These are phyloP conservation scores for Pseudonitzschia delicatissima DNA, from an alignment of 108 stramenopile genomes.

Conservation along the genomic window DNA sequence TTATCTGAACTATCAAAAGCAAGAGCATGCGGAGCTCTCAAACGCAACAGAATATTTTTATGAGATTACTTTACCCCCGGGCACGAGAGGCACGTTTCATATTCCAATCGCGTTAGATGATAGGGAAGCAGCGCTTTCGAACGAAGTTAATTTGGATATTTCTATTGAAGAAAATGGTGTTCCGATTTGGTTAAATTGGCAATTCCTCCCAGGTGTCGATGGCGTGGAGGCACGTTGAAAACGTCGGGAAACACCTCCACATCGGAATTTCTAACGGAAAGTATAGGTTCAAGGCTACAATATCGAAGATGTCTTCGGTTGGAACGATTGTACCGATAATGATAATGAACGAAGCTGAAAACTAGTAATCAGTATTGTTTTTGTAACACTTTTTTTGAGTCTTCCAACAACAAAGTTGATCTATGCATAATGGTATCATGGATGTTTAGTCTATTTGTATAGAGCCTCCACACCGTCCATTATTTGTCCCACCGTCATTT, in stretches of 20 bases:
- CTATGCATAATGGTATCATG: too few species aligned
- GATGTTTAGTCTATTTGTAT: not conserved
- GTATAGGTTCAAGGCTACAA: not conserved
- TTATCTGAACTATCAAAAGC: not conserved
- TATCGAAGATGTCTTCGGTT: not conserved
- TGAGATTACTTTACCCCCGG: constrained; percentile 5
- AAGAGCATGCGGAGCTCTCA: not conserved
- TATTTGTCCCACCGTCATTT: constrained; percentile 54
- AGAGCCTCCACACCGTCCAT: constrained; percentile 54
- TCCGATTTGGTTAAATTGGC: not conserved
- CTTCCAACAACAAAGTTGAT: too few species aligned
- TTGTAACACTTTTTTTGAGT: too few species aligned
- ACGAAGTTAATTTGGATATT: not conserved
- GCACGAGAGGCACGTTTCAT: constrained; percentile 1
- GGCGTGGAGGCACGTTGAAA: not conserved
- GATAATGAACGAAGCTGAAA: too few species aligned
- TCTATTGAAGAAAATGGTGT: not conserved
- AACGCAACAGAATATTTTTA: not conserved
- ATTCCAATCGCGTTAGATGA: constrained; percentile 13
- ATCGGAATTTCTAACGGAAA: constrained; percentile 6
- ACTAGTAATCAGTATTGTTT: too few species aligned
- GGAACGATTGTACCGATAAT: too few species aligned
- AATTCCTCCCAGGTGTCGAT: not conserved
- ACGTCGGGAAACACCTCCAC: not conserved
- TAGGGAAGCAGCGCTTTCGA: not conserved